A percentile compares a stretch with the other conserved stretches of the same genome.
phyloP scores from a whole-genome alignment of 805 yeast genomes.

The Zygoascus flipseniorum region DNA sequence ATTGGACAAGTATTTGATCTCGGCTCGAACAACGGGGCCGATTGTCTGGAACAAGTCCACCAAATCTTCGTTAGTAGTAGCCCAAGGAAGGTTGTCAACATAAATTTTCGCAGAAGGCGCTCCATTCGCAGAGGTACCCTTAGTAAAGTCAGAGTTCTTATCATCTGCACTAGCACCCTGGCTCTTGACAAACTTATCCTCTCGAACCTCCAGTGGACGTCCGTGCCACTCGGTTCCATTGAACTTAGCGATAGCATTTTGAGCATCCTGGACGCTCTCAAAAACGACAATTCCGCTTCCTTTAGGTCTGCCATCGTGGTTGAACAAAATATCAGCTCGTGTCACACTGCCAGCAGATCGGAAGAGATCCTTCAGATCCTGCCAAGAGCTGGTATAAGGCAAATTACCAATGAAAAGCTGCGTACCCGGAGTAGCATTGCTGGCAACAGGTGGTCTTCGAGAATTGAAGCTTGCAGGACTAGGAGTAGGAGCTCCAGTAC shows the following conservation, averaged over 20 bases:
- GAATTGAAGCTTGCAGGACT: slow-evolving; percentile 9
- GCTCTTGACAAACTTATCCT: slow-evolving; percentile 41
- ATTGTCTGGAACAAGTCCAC: slow-evolving; percentile 78
- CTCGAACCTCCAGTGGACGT: slow-evolving; percentile 69
- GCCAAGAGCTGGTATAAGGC: slow-evolving; percentile 79
- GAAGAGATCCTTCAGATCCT: slow-evolving; percentile 77
- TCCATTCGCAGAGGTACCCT: slow-evolving; percentile 55
- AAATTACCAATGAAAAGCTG: slow-evolving; percentile 70
- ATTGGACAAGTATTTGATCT: slow-evolving; percentile 50
- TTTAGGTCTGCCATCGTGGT: slow-evolving; percentile 64
- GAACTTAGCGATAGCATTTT: slow-evolving; percentile 57
- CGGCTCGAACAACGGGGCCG: slow-evolving; percentile 69
- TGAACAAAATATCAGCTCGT: slow-evolving; percentile 70
- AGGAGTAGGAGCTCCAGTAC: slow-evolving; percentile 12
- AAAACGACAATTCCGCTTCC: slow-evolving; percentile 82
- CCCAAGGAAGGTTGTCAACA: slow-evolving; percentile 77
- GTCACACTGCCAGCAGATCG: slow-evolving; percentile 66
- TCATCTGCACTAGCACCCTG: slow-evolving; percentile 1
- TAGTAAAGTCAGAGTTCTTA: slow-evolving; percentile 40
- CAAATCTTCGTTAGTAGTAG: slow-evolving; percentile 79
- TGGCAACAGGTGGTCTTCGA: slow-evolving; percentile 17
- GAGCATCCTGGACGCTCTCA: slow-evolving; percentile 57
- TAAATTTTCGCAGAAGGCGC: slow-evolving; percentile 52
- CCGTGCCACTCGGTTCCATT: slow-evolving; percentile 70
- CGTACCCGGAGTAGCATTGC: slow-evolving; percentile 31